Evolutionary conservation across 2,329 filamentous ascomycete species (phyloP).

Genomic region (Tolypocladium pustulatum): DNA sequence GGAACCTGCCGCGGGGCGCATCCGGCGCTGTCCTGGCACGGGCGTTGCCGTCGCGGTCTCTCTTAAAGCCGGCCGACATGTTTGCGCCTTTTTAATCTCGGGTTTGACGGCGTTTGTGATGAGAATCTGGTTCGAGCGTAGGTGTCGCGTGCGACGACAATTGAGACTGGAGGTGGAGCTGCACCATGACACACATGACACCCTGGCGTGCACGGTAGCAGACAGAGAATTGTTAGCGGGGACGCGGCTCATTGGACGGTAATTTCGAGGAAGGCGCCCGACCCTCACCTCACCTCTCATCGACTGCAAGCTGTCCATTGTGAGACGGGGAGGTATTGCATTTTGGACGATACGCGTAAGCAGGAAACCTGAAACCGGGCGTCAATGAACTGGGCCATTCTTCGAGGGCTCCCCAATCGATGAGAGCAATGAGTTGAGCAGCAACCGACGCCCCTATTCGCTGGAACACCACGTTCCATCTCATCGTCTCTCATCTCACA

Average conservation of each 20-base stretch:
- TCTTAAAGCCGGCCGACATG: conserved; percentile 37
- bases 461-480: neutral
- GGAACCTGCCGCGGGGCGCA: conserved; percentile 34
- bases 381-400: neutral
- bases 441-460: neutral
- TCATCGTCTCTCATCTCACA: conserved; percentile 1
- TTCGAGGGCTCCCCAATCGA: neutral
- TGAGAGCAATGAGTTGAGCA: neutral
- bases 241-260: neutral
- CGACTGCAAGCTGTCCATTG: neutral
- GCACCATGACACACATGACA: neutral
- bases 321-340: neutral
- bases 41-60: conserved; percentile 40
- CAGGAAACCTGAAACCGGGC: too few relatives aligned
- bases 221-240: neutral
- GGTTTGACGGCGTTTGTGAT: neutral
- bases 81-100: neutral
- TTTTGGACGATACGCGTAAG: neutral
- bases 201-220: neutral
- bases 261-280: neutral
- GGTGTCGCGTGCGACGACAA: neutral
- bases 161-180: neutral
- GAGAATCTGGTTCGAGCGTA: neutral
- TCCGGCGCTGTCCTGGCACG: conserved; percentile 26
- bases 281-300: neutral